Evolutionary conservation across 83 land plant genomes (phyloP), one percentile per base, ranked within the genome.

Genomic region (Picea abies): DNA sequence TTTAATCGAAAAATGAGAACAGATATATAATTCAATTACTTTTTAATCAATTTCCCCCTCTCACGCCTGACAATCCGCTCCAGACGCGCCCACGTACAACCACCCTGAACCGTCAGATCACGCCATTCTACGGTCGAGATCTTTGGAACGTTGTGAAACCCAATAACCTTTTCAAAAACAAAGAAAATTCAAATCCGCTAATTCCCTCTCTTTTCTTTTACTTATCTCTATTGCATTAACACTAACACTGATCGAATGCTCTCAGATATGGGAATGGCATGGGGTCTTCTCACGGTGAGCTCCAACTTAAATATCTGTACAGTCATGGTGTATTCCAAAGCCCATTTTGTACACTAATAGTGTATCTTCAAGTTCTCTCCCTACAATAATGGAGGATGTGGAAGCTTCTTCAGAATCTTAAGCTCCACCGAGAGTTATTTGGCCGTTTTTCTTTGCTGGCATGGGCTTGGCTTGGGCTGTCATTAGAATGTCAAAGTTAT

Each of bases 81-180:
- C 76, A 72, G 52, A 72, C 76, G 76, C 76, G 76, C 76, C 76
- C 12, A 72, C 44, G 76, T 41, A 72, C 76, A 49, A 41, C 4
- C 2, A 19, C 25, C 11, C 0, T 20, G 11, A 17, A 10, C 76
- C 76, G 76, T 72, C 56, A n/a, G 76, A 72, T 72, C 23, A 44
- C 3, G 14, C 20, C 47, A 72, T 44, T 49, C 10, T 4, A 72
- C 76, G 76, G 76, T 8, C 11, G n/a, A 41, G 76, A 72, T 72
- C 17, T 19, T 41, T 44, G 52, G 76, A 72, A 72, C 76, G 76
- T 72, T 72, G 76, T 44, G 56, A 72, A 72, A 23, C 52, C 76
- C 52, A 72, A 72, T 49, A 44, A 39, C 35, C 39, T 69, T 35
- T 69, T 32, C n/a, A 52, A 69, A 69, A 69, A 69, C 44, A 72